A percentile compares a stretch with the other conserved stretches of the same genome.
Conservation (phyloP, 768 basidiomycete species). For the Mrakia frigida region DNA sequence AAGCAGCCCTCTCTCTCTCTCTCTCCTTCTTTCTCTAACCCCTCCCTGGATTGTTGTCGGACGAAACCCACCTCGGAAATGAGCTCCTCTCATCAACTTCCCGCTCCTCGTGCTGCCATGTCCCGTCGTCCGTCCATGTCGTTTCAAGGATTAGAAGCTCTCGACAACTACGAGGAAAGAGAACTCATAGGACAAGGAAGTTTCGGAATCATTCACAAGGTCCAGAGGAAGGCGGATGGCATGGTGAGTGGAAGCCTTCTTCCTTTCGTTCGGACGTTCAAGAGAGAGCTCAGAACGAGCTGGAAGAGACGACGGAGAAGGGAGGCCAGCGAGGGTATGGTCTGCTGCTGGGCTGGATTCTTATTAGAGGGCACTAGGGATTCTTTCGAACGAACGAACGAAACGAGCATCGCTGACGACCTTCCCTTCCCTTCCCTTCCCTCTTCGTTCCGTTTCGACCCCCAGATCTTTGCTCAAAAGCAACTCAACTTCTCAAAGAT, state of each 20-base stretch:
- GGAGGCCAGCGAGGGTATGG: no score
- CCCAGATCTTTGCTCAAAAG: conserved; percentile 76
- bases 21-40: no score
- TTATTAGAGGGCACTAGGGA: no score
- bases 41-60: no score
- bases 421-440: not conserved
- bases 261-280: not conserved
- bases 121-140: conserved; percentile 25
- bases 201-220: conserved; percentile 96
- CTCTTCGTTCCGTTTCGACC: not conserved
- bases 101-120: conserved; percentile 2
- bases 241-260: conserved; percentile 52
- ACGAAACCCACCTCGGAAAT: not conserved
- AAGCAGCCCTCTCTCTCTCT: no score
- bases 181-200: conserved; percentile 95
- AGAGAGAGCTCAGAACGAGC: no score
- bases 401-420: conserved; percentile 15
- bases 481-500: conserved; percentile 97
- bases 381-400: no score
- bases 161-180: conserved; percentile 77
- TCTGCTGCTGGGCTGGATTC: no score
- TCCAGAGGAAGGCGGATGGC: conserved; percentile 75
- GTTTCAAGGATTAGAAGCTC: conserved; percentile 33
- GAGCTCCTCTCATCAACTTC: not conserved
- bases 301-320: no score